Base-by-base conservation (phyloP, 2,329 filamentous ascomycete genomes). In the Botryotinia narcissicola region DNA sequence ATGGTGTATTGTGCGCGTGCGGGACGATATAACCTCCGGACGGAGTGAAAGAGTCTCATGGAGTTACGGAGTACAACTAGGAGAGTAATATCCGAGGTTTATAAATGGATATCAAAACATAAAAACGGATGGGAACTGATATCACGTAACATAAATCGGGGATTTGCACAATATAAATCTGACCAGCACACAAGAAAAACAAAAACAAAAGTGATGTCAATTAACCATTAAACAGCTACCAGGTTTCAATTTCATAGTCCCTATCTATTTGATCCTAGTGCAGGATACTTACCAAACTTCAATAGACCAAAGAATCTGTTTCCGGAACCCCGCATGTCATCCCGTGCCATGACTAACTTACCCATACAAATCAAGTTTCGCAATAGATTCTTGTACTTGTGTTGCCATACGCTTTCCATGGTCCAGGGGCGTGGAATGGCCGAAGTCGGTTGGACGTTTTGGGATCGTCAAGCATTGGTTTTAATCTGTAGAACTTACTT, bases 291-390 rank as follows among this genome's bases (percentile, higher is more conserved):
- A 54, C 44, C 46, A 51, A 25, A 54, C 46, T 67, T 29, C 46
- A 51, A 6, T n/a, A 9, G 6, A 4, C 44, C 44, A n/a, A 67
- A n/a, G 7, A 35, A 8, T 40, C 63, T 51, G 16, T 32, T 29
- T 57, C 4, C 22, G 64, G 32, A 42, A 54, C 18, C 64, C 32
- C 32, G 44, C 63, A 67, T 51, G 12, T 18, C 32, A 68, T 42
- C 35, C 64, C 22, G 25, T n/a, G 25, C 35, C 25, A 57, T 68
- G 48, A 35, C 64, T 68, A 29, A 54, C 18, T 57, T 10, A 51
- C 64, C 46, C 64, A 54, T 68, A 35, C 64, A 42, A 54, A 54
- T 5, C 48, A 12, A 54, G 46, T 68, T 68, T 54, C 64, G 42
- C 46, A 12, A 40, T 54, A 22, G 10, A 54, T n/a, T 25, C 48